Percentiles rank a stretch among this genome's conserved stretches.
Conservation (phyloP, 257 asterid genomes). For the Solanum ossicruentum region DNA sequence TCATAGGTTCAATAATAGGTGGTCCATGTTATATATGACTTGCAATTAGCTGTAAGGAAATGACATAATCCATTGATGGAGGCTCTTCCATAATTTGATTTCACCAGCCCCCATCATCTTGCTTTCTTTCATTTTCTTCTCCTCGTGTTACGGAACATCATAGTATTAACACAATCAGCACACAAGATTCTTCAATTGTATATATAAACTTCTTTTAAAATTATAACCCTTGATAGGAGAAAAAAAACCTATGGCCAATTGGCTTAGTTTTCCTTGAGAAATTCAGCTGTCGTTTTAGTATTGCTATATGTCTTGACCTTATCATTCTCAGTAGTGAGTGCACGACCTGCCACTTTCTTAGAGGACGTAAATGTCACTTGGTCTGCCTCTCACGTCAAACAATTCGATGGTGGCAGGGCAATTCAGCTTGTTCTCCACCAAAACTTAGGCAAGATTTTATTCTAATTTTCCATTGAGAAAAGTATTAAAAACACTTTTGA, state of each 20-base stretch:
- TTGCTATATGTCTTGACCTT: constrained; percentile 4
- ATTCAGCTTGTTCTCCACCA: constrained; percentile 64
- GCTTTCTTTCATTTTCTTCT: neutral
- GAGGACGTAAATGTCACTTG: constrained; percentile 52
- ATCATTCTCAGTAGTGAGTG: constrained; percentile 13
- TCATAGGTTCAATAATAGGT: neutral
- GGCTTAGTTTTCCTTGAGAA: neutral
- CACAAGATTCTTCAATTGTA: neutral
- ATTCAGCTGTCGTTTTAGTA: neutral
- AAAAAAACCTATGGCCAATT: neutral
- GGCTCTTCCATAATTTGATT: neutral
- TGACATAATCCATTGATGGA: neutral
- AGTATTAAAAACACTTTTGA: too few relatives aligned
- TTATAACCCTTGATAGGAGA: neutral
- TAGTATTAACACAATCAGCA: constrained; percentile 6
- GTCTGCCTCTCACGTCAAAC: constrained; percentile 57
- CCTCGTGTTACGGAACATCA: neutral
- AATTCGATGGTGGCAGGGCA: constrained; percentile 49
- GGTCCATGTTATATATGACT: constrained; percentile 60
- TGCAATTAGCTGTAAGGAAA: constrained; percentile 46
- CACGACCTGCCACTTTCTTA: constrained; percentile 48
- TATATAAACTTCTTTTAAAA: neutral
- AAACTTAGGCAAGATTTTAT: constrained; percentile 30
- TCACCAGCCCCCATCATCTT: neutral
- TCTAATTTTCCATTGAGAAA: too few relatives aligned